These are phyloP conservation scores for Kernera saxatilis DNA, from an alignment of 345 rosid species.

Conservation along the genomic window DNA sequence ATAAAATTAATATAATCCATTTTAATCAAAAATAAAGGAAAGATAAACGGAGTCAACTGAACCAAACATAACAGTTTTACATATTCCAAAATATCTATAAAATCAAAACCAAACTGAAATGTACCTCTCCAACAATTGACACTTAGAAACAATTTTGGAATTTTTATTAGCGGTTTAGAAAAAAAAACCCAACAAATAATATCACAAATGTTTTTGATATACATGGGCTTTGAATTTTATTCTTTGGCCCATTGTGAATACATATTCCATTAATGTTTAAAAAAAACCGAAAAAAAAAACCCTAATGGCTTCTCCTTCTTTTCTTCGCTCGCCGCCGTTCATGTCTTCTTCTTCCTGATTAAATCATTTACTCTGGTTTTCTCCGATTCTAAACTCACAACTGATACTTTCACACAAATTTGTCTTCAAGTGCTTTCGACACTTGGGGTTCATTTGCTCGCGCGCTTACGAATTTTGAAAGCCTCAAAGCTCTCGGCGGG, in stretches of 20 bases:
- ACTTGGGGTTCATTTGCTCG: background rate
- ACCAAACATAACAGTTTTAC: background rate
- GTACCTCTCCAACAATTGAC: background rate
- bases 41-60: background rate
- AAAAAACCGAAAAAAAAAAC: background rate
- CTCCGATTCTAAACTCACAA: background rate
- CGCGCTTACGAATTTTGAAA: background rate
- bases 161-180: background rate
- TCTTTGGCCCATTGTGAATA: background rate
- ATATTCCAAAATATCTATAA: background rate
- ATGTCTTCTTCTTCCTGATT: background rate
- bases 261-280: background rate
- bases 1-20: too few relatives aligned
- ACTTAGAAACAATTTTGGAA: background rate
- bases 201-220: background rate
- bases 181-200: background rate
- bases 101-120: background rate
- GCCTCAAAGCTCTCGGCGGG: background rate
- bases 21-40: too few relatives aligned
- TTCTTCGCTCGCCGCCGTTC: background rate
- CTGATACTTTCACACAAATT: background rate
- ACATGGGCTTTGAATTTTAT: background rate
- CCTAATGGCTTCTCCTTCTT: background rate
- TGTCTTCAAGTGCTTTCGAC: background rate
- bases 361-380: background rate